A percentile compares a stretch with the other conserved stretches of the same genome.
Evolutionary conservation across 495 filamentous ascomycete genomes (phyloP).

Genomic region (Physcia stellaris): DNA sequence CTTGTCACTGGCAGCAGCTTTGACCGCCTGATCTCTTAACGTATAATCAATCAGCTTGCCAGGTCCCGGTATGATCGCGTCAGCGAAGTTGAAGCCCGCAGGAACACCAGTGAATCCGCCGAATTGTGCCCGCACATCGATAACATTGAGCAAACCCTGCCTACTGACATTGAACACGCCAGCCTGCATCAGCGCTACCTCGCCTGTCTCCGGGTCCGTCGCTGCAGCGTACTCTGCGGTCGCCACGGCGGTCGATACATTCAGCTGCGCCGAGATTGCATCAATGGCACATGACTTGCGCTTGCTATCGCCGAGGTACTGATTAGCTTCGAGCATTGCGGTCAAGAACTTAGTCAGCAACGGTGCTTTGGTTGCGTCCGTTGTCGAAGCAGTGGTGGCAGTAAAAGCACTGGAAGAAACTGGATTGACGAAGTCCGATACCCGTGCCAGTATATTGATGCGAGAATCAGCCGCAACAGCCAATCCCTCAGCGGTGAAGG

Average conservation of each 20-base stretch:
- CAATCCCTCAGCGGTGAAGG: too few relatives aligned
- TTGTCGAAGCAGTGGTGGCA: not conserved
- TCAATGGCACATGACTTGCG: not conserved
- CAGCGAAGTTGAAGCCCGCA: slow-evolving; percentile 14
- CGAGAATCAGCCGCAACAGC: not conserved
- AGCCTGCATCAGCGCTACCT: not conserved
- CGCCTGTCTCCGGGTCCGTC: not conserved
- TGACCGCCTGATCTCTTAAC: slow-evolving; percentile 14
- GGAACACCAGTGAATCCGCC: slow-evolving; percentile 16
- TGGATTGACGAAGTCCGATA: slow-evolving; percentile 1
- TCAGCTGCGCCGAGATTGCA: not conserved
- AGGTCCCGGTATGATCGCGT: slow-evolving; percentile 16
- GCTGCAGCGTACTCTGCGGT: too few relatives aligned
- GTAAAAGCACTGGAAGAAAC: not conserved
- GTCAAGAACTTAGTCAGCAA: not conserved
- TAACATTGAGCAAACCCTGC: slow-evolving; percentile 18
- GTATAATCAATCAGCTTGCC: slow-evolving; percentile 22
- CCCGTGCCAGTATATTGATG: slow-evolving; percentile 1
- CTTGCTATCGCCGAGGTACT: not conserved
- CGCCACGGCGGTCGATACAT: too few relatives aligned
- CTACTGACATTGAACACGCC: slow-evolving; percentile 14
- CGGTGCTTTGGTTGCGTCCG: not conserved
- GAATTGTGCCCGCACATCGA: slow-evolving; percentile 17
- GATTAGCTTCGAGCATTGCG: not conserved
- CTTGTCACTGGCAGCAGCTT: too few relatives aligned